A percentile compares a stretch with the other conserved stretches of the same genome.
Conservation (phyloP, 192 early-diverging fungal genomes). For the Coemansia interrupta region DNA sequence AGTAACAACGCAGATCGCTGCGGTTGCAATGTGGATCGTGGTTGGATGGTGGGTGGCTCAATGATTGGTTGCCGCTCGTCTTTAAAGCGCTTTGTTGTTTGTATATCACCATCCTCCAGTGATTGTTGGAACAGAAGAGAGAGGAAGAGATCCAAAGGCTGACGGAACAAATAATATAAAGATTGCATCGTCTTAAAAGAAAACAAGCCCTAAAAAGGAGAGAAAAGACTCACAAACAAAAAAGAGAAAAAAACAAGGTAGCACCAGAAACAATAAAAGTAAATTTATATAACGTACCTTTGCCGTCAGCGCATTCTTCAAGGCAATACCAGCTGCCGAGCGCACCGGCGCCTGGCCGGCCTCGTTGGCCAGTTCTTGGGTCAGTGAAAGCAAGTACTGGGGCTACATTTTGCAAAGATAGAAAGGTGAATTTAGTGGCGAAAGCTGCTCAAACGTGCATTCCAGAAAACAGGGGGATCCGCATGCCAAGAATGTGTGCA, state of each 20-base stretch:
- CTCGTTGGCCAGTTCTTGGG: constrained; percentile 82
- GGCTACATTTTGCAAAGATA: constrained; percentile 47
- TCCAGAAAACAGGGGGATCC: no score
- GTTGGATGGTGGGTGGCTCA: no score
- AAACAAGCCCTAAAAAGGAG: not conserved
- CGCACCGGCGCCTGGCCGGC: constrained; percentile 62
- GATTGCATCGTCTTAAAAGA: not conserved
- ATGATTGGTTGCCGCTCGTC: no score
- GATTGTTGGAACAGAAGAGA: not conserved
- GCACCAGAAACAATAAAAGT: not conserved
- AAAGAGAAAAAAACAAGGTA: not conserved
- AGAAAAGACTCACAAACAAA: not conserved
- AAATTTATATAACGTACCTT: constrained; percentile 60
- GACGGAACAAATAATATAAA: not conserved
- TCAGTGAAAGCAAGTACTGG: constrained; percentile 65
- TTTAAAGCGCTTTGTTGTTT: no score
- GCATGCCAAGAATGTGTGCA: not conserved
- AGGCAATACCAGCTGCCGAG: constrained; percentile 77
- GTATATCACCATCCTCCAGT: no score
- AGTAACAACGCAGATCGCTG: no score
- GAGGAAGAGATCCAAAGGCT: not conserved
- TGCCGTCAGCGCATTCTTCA: constrained; percentile 90
- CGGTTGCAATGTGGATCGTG: no score
- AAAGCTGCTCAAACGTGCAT: no score
- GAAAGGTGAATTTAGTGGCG: not conserved